Conservation (phyloP, 257 asterid genomes). For the Scutellaria minor region DNA sequence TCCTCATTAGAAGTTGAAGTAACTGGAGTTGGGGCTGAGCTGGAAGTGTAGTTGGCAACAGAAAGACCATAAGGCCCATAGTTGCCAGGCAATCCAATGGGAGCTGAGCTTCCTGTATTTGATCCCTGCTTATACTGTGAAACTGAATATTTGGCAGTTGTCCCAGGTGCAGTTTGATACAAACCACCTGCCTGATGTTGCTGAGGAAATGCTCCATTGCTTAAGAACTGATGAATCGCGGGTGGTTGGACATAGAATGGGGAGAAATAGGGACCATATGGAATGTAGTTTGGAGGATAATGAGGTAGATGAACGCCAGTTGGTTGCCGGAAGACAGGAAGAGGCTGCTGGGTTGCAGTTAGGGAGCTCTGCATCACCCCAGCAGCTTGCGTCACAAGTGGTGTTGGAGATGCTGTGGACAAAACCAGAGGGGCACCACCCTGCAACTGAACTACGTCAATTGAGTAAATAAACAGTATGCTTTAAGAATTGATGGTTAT, state of each 20-base stretch:
- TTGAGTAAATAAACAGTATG: conserved; percentile 27
- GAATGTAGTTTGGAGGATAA: conserved; percentile 77
- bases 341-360: conserved; percentile 67
- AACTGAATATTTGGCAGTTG: conserved; percentile 74
- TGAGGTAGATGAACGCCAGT: conserved; percentile 82
- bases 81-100: conserved; percentile 70
- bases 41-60: conserved; percentile 57
- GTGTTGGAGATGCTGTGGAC: conserved; percentile 71
- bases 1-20: conserved; percentile 77
- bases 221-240: conserved; percentile 74
- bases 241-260: conserved; percentile 79
- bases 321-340: conserved; percentile 80
- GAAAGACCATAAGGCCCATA: conserved; percentile 80
- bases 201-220: conserved; percentile 80
- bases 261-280: conserved; percentile 80
- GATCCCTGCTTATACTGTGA: conserved; percentile 83
- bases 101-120: conserved; percentile 66
- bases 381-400: conserved; percentile 80
- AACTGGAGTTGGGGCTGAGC: conserved; percentile 61
- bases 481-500: not conserved
- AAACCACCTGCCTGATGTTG: conserved; percentile 77
- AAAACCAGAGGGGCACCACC: conserved; percentile 65
- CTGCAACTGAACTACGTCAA: conserved; percentile 54
- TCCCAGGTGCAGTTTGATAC: conserved; percentile 73
- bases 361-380: conserved; percentile 79